Conservation (phyloP, 306 rosid genomes). For the Prinsepia uniflora region DNA sequence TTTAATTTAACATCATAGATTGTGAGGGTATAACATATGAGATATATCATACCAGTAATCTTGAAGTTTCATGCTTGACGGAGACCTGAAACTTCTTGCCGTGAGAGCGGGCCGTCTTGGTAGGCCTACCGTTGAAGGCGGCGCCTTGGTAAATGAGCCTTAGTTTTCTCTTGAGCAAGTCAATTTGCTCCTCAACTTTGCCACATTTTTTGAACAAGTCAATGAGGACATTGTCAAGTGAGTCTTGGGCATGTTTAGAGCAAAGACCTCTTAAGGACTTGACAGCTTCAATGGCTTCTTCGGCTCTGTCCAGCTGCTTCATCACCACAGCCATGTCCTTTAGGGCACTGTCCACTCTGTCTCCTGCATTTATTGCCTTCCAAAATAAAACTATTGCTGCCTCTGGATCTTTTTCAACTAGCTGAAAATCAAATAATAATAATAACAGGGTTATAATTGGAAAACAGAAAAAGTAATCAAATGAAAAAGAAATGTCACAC, state of each 20-base stretch:
- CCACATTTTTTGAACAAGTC: constrained; percentile 92
- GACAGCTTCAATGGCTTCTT: constrained; percentile 85
- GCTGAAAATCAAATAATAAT: constrained; percentile 28
- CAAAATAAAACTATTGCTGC: constrained; percentile 67
- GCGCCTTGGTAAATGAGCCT: constrained; percentile 42
- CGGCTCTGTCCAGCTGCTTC: constrained; percentile 71
- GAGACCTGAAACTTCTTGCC: constrained; percentile 48
- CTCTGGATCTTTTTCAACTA: constrained; percentile 75
- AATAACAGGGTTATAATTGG: too few species aligned
- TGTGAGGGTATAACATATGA: not conserved
- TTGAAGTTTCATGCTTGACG: constrained; percentile 41
- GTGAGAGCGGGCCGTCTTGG: constrained; percentile 49
- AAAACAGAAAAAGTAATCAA: not conserved
- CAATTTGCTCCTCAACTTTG: constrained; percentile 75
- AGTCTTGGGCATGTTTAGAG: constrained; percentile 83
- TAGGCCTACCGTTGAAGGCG: constrained; percentile 36
- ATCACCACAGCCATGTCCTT: constrained; percentile 94
- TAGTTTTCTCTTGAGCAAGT: constrained; percentile 51
- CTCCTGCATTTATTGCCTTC: constrained; percentile 81
- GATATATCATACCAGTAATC: constrained; percentile 29
- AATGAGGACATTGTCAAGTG: constrained; percentile 81
- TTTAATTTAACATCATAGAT: not conserved
- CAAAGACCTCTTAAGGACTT: constrained; percentile 59
- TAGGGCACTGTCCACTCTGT: constrained; percentile 82
- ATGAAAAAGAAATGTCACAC: not conserved